Conservation (phyloP, 1,284 basidiomycete species). For the Marasmius oreades region DNA sequence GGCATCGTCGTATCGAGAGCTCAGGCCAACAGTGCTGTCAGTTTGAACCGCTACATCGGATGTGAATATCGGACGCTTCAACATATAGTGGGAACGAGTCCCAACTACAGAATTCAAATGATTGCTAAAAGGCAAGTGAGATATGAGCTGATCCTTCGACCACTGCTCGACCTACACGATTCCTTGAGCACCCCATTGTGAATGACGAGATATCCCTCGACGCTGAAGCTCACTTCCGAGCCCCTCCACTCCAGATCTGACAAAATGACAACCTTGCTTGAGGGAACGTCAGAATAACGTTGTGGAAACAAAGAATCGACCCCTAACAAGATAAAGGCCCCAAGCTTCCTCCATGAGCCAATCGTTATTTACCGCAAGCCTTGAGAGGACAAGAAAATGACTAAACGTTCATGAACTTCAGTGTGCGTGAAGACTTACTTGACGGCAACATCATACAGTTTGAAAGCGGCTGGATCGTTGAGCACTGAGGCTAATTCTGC, state of each 20-base stretch:
- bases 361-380: slow-evolving; percentile 59
- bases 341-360: slow-evolving; percentile 70
- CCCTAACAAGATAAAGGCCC: slow-evolving; percentile 56
- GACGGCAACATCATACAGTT: slow-evolving; percentile 63
- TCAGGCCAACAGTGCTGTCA: slow-evolving; percentile 40
- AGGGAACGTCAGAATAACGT: slow-evolving; percentile 4
- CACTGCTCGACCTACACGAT: slow-evolving; percentile 50
- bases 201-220: slow-evolving; percentile 59
- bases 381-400: slow-evolving; percentile 22
- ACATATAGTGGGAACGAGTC: slow-evolving; percentile 38
- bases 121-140: slow-evolving; percentile 32
- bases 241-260: slow-evolving; percentile 62
- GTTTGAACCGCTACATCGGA: slow-evolving; percentile 63
- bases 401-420: background rate
- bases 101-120: slow-evolving; percentile 46
- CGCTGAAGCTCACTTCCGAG: slow-evolving; percentile 62
- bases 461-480: slow-evolving; percentile 55
- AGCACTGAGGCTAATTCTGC: slow-evolving; percentile 60
- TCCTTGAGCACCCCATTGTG: slow-evolving; percentile 69
- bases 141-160: background rate
- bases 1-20: slow-evolving; percentile 30
- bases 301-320: slow-evolving; percentile 5
- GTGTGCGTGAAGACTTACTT: slow-evolving; percentile 37
- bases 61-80: slow-evolving; percentile 54
- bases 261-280: slow-evolving; percentile 69